Conservation (phyloP, 495 filamentous ascomycete species). For the Aspergillus avenaceus region DNA sequence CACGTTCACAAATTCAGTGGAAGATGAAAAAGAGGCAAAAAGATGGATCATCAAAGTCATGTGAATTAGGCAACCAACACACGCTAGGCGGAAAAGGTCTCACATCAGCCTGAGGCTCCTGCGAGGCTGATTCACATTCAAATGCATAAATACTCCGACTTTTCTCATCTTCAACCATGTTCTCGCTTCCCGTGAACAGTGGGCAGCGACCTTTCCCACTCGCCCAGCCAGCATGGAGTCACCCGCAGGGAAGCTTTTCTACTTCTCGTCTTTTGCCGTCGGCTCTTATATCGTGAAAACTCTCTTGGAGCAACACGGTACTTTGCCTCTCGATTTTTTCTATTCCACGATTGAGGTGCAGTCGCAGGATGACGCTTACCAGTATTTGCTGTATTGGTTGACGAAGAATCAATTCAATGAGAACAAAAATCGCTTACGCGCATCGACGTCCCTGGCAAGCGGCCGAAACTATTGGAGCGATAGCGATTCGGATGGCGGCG, state of each 20-base stretch:
- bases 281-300: conserved; percentile 1
- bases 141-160: too few species aligned
- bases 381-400: conserved; percentile 6
- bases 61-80: background rate
- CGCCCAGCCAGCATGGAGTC: background rate
- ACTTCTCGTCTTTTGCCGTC: conserved; percentile 5
- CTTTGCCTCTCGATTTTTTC: background rate
- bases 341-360: conserved; percentile 7
- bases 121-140: too few species aligned
- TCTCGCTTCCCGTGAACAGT: background rate
- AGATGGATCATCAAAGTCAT: too few species aligned
- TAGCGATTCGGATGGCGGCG: background rate
- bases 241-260: background rate
- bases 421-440: conserved; percentile 1
- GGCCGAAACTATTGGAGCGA: background rate
- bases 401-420: conserved; percentile 3
- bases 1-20: too few species aligned
- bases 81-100: background rate
- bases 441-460: background rate
- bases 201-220: too few species aligned
- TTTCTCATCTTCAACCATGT: background rate
- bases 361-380: conserved; percentile 5
- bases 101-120: background rate
- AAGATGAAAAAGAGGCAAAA: too few species aligned
- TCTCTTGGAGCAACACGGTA: background rate